Evolutionary conservation across 805 yeast species (phyloP).

Genomic region (Schwanniomyces vanrijiae): DNA sequence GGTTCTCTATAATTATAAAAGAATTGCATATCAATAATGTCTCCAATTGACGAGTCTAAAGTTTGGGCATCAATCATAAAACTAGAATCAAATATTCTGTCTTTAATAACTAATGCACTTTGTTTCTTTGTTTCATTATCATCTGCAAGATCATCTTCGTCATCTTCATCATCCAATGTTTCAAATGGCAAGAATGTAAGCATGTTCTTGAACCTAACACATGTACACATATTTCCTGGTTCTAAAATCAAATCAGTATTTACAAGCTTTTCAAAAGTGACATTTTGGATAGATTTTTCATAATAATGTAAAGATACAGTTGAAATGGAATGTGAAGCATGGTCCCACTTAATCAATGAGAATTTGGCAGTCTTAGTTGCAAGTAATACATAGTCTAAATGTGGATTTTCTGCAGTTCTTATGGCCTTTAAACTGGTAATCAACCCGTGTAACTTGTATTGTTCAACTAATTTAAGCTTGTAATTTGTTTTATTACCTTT

Average conservation of each 20-base stretch:
- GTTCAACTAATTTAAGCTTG: conserved; percentile 46
- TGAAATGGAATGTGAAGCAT: conserved; percentile 47
- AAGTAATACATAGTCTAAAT: conserved; percentile 60
- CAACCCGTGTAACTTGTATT: conserved; percentile 69
- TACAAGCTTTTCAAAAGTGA: conserved; percentile 43
- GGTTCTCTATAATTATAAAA: conserved; percentile 78
- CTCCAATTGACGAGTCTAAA: conserved; percentile 57
- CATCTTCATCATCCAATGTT: conserved; percentile 35
- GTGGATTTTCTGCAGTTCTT: conserved; percentile 45
- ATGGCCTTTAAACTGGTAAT: conserved; percentile 58
- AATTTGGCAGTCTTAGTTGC: conserved; percentile 76
- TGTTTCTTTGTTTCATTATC: conserved; percentile 12
- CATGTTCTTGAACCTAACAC: conserved; percentile 62
- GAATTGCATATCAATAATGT: conserved; percentile 71
- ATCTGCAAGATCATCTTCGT: conserved; percentile 21
- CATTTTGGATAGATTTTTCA: conserved; percentile 61
- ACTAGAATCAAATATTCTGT: conserved; percentile 46
- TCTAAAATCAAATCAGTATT: conserved; percentile 56
- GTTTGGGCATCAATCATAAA: conserved; percentile 56
- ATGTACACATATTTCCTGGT: conserved; percentile 55
- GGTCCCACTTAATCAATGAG: conserved; percentile 74
- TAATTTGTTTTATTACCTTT: conserved; percentile 19
- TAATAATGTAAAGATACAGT: conserved; percentile 85
- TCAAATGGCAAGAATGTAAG: conserved; percentile 72
- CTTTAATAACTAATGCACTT: conserved; percentile 2